These are phyloP conservation scores for Cotoneaster glaucophyllus DNA, from an alignment of 306 rosid species.

Conservation along the genomic window DNA sequence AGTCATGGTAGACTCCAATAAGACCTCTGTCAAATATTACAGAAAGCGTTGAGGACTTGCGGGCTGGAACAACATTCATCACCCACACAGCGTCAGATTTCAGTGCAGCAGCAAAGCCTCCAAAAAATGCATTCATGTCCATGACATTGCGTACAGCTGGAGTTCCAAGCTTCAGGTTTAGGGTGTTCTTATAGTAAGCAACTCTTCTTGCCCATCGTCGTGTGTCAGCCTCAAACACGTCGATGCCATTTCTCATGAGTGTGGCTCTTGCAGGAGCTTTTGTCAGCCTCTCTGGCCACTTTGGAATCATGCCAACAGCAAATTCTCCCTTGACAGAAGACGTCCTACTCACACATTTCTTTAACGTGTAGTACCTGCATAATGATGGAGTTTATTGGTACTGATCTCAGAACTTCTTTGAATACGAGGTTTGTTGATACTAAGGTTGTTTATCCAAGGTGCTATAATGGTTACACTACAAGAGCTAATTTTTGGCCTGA, in stretches of 20 bases:
- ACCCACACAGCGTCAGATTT: conserved; percentile 87
- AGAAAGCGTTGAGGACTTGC: conserved; percentile 63
- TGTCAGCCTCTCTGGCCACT: conserved; percentile 87
- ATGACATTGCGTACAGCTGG: conserved; percentile 80
- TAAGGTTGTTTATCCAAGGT: not conserved
- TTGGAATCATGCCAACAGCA: conserved; percentile 65
- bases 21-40: conserved; percentile 85
- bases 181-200: conserved; percentile 64
- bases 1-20: conserved; percentile 88
- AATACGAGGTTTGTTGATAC: not conserved
- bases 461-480: not conserved
- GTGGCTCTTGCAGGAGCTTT: conserved; percentile 59
- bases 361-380: conserved; percentile 76
- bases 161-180: conserved; percentile 79
- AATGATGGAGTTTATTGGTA: conserved; percentile 16
- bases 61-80: conserved; percentile 87
- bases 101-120: conserved; percentile 94
- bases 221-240: conserved; percentile 86
- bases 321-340: conserved; percentile 65
- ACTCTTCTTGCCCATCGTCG: conserved; percentile 81
- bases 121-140: conserved; percentile 97
- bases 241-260: conserved; percentile 57
- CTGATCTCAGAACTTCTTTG: conserved; percentile 14
- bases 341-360: conserved; percentile 63
- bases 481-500: not conserved